These are phyloP conservation scores for Poronia punctata DNA, from an alignment of 495 filamentous ascomycete genomes.

Conservation along the genomic window DNA sequence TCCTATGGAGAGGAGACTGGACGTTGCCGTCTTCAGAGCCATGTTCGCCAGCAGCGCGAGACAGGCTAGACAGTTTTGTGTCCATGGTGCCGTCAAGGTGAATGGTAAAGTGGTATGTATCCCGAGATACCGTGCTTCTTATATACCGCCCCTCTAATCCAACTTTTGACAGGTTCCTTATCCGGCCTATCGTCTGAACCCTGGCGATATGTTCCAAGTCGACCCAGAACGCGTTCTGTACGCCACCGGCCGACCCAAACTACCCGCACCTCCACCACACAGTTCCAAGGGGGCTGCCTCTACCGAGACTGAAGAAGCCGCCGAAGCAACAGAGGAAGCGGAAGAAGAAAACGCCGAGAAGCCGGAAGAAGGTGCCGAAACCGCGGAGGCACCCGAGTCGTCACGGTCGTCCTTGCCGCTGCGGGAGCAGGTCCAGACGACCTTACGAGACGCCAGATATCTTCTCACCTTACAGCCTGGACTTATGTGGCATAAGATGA, in stretches of 20 bases:
- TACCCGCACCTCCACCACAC: not conserved
- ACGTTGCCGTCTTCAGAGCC: conserved; percentile 85
- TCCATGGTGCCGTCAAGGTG: conserved; percentile 88
- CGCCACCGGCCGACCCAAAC: conserved; percentile 73
- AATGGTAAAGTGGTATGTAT: conserved; percentile 85
- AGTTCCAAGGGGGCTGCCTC: conserved; percentile 3
- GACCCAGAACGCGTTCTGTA: conserved; percentile 78
- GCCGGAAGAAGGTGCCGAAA: conserved; percentile 26
- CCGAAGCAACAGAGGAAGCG: conserved; percentile 21
- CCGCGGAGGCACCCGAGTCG: conserved; percentile 21
- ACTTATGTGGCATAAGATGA: conserved; percentile 28
- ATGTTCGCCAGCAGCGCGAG: conserved; percentile 91
- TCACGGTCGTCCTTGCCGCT: conserved; percentile 19
- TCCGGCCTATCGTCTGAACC: conserved; percentile 91
- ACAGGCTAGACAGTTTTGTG: conserved; percentile 89
- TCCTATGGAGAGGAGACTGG: conserved; percentile 81
- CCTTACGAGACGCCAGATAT: conserved; percentile 21
- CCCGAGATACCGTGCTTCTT: not conserved
- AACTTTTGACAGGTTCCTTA: conserved; percentile 64
- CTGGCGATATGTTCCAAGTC: conserved; percentile 96
- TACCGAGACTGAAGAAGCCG: conserved; percentile 18
- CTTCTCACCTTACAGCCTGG: conserved; percentile 16
- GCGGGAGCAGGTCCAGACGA: conserved; percentile 15
- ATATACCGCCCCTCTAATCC: conserved; percentile 2
- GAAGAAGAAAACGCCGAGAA: conserved; percentile 15